Evolutionary conservation across 768 basidiomycete species (phyloP).

Genomic region (Amylocystis lapponica): DNA sequence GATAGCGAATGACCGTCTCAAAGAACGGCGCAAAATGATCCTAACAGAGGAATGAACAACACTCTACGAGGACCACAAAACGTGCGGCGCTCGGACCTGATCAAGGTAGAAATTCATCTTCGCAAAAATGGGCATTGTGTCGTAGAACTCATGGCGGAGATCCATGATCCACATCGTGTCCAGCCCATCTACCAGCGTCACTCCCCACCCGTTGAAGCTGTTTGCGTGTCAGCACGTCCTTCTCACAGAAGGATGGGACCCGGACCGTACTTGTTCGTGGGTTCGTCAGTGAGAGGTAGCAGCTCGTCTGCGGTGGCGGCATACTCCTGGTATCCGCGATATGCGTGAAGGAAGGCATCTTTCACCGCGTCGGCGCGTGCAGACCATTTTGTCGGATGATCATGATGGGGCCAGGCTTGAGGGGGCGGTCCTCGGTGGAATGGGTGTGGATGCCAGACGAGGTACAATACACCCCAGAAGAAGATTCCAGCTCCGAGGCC

Average conservation of each 20-base stretch:
- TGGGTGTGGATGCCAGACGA: neutral
- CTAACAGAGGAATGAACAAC: conserved; percentile 7
- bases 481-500: conserved; percentile 3
- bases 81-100: conserved; percentile 26
- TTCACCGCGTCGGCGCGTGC: conserved; percentile 52
- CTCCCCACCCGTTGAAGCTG: conserved; percentile 80
- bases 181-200: conserved; percentile 74
- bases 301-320: conserved; percentile 64
- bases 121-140: conserved; percentile 51
- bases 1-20: conserved; percentile 83
- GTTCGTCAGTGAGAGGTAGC: conserved; percentile 41
- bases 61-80: neutral
- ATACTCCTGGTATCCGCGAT: conserved; percentile 52
- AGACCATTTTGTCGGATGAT: conserved; percentile 37
- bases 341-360: conserved; percentile 60
- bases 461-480: conserved; percentile 5
- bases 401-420: neutral
- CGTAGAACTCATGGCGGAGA: conserved; percentile 60
- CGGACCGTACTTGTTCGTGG: conserved; percentile 36
- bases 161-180: conserved; percentile 86
- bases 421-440: neutral
- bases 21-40: conserved; percentile 52
- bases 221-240: neutral
- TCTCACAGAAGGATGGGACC: neutral
- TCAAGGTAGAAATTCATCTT: conserved; percentile 44